Base-by-base conservation (phyloP, 2,329 filamentous ascomycete genomes). In the Pestalotiopsis sp. region DNA sequence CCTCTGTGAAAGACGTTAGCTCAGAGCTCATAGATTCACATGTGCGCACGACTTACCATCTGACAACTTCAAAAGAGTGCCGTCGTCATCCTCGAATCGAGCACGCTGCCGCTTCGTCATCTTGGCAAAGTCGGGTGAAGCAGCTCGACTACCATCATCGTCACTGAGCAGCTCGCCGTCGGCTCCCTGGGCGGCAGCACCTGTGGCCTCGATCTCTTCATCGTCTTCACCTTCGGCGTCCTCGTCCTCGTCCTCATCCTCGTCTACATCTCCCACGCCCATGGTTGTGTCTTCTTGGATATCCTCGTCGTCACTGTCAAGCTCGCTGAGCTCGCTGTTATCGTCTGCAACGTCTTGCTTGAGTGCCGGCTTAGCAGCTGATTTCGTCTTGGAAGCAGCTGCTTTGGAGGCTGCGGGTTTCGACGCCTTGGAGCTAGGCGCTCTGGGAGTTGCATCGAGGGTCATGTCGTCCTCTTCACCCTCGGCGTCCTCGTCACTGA, bases 81-180 rank as follows among this genome's bases (percentile, higher is more conserved):
- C 76, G 83, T 85, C 59, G 81, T 84, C 71, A 69, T 88, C 87
- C 66, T 88, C 87, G 64, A 90, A 88, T 17, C 87, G 83, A 31
- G 88, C 88, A 52, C 88, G 82, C 74, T 90, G 88, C 25, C 88
- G 82, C 73, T 87, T 87, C 4, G 88, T 90, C 86, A 90, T 87
- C 78, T 88, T 88, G 45, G 85, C 82, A 41, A 89, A 76, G 73
- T 89, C 86, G 0, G 84, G 86, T 4, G 86, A 85, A 57, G 82
- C 87, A 4, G 79, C 86, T 45, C 81, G 81, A 73, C 84, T 87
- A 68, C 81, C 84, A 3, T 82, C 82, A 4, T 78, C 79, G 12
- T 84, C 83, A 67, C 82, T 85, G 39, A 82, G 82, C 4, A 77
- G 76, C 4, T 83, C 81, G 25, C 80, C 79, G 7, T 75, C 80